Evolutionary conservation across 768 basidiomycete species (phyloP).

Genomic region (Serendipita indica): DNA sequence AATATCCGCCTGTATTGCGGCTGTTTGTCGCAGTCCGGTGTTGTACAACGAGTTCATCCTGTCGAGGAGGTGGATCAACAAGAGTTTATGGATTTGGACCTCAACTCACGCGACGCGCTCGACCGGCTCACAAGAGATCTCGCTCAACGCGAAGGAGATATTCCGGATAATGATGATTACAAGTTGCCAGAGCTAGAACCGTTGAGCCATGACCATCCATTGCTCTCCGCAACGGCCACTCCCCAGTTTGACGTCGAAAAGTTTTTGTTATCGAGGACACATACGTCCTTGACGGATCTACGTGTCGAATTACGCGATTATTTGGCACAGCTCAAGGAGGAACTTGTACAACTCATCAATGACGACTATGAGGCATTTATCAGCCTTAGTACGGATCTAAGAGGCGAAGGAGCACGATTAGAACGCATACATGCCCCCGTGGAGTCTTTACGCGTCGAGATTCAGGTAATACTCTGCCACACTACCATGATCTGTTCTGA

Average conservation of each 20-base stretch:
- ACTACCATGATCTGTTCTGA: not conserved
- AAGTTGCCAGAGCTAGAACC: slow-evolving; percentile 31
- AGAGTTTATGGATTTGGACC: not conserved
- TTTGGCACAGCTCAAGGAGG: slow-evolving; percentile 69
- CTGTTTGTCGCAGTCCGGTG: slow-evolving; percentile 81
- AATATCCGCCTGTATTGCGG: slow-evolving; percentile 74
- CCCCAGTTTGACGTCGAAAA: slow-evolving; percentile 58
- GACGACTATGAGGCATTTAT: slow-evolving; percentile 98
- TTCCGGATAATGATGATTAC: not conserved
- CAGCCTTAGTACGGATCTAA: slow-evolving; percentile 81
- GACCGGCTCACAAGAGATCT: slow-evolving; percentile 1
- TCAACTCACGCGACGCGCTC: not conserved
- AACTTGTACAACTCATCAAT: slow-evolving; percentile 90
- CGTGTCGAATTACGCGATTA: slow-evolving; percentile 80
- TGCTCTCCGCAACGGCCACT: slow-evolving; percentile 40
- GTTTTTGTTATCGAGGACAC: slow-evolving; percentile 68
- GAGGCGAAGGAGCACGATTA: slow-evolving; percentile 67
- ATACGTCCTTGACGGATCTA: slow-evolving; percentile 76
- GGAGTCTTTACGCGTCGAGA: slow-evolving; percentile 41
- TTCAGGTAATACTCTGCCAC: slow-evolving; percentile 36
- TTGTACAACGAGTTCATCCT: slow-evolving; percentile 91
- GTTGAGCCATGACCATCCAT: slow-evolving; percentile 65
- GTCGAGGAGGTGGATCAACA: not conserved
- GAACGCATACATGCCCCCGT: slow-evolving; percentile 56
- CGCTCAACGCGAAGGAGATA: slow-evolving; percentile 6